phyloP scores from a whole-genome alignment of 2,329 filamentous ascomycete genomes.

The Ceratocystis destructans region DNA sequence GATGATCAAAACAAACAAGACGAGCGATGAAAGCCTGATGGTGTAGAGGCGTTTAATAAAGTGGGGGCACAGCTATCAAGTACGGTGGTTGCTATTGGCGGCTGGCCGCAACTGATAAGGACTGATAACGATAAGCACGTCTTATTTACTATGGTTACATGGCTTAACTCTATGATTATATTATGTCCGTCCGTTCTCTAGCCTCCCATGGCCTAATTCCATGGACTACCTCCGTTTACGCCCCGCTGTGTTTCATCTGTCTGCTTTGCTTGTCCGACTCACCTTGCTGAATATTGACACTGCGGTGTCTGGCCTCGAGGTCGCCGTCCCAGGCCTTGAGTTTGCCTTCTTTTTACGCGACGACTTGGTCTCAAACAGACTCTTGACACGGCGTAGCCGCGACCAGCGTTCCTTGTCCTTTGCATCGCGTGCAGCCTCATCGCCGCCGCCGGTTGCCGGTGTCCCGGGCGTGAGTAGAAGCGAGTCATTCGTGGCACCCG shows the following conservation, averaged over 20 bases:
- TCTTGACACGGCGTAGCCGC: slow-evolving; percentile 56
- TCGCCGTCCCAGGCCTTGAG: slow-evolving; percentile 31
- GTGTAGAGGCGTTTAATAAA: background rate
- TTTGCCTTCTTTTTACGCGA: slow-evolving; percentile 36
- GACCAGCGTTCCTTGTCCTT: slow-evolving; percentile 64
- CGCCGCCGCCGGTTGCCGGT: background rate
- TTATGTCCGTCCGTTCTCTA: no score
- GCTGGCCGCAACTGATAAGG: background rate
- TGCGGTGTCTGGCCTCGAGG: slow-evolving; percentile 2
- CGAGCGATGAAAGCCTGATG: background rate
- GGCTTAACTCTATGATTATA: background rate
- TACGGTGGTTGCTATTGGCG: background rate
- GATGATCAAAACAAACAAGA: background rate
- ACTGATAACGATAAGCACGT: background rate
- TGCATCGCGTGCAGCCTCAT: slow-evolving; percentile 32
- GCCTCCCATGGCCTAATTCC: no score
- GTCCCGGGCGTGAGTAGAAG: background rate
- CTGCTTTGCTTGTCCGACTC: background rate
- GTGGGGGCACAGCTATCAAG: background rate
- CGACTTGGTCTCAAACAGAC: slow-evolving; percentile 53
- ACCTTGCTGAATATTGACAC: slow-evolving; percentile 9
- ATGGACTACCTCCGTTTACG: background rate
- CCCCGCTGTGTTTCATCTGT: background rate
- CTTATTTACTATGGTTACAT: background rate
- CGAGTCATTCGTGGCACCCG: background rate